phyloP scores from a whole-genome alignment of 805 yeast species.

The Starmerella bombicola region DNA sequence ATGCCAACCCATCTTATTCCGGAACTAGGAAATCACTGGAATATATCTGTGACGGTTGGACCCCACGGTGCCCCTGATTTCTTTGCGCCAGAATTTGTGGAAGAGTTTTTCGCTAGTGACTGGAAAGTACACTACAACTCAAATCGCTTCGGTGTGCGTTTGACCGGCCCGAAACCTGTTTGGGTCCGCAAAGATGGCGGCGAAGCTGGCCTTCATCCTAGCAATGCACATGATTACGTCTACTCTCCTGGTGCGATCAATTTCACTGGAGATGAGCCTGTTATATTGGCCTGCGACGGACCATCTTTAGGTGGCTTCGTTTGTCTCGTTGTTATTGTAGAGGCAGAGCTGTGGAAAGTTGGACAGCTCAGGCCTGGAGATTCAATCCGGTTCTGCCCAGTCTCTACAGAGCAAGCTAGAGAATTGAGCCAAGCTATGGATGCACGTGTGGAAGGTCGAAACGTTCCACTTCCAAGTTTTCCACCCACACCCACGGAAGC shows the following conservation, averaged over 20 bases:
- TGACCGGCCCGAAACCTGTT: constrained; percentile 88
- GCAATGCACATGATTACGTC: constrained; percentile 96
- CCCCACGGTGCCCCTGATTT: constrained; percentile 98
- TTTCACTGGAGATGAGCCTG: constrained; percentile 98
- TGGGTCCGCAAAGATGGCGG: constrained; percentile 98
- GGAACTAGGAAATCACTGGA: constrained; percentile 49
- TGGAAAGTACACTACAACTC: constrained; percentile 98
- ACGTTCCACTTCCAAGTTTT: constrained; percentile 18
- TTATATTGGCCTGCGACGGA: constrained; percentile 91
- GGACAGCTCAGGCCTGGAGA: constrained; percentile 98
- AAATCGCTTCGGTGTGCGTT: constrained; percentile 88
- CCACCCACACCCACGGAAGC: constrained; percentile 48
- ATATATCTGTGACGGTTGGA: constrained; percentile 87
- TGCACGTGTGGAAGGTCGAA: constrained; percentile 25
- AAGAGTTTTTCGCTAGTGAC: constrained; percentile 56
- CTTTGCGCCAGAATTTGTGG: constrained; percentile 61
- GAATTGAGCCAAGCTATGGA: constrained; percentile 52
- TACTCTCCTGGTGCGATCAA: constrained; percentile 93
- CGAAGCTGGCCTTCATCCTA: constrained; percentile 95
- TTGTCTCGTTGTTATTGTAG: constrained; percentile 89
- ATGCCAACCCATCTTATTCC: constrained; percentile 50
- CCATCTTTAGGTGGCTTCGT: constrained; percentile 97
- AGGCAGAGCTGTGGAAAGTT: constrained; percentile 96
- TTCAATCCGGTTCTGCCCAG: constrained; percentile 62
- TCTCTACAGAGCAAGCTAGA: constrained; percentile 56